A percentile compares a stretch with the other conserved stretches of the same genome.
These are phyloP conservation scores for Mucor saturninus DNA, from an alignment of 371 early-diverging fungal species.

Conservation along the genomic window DNA sequence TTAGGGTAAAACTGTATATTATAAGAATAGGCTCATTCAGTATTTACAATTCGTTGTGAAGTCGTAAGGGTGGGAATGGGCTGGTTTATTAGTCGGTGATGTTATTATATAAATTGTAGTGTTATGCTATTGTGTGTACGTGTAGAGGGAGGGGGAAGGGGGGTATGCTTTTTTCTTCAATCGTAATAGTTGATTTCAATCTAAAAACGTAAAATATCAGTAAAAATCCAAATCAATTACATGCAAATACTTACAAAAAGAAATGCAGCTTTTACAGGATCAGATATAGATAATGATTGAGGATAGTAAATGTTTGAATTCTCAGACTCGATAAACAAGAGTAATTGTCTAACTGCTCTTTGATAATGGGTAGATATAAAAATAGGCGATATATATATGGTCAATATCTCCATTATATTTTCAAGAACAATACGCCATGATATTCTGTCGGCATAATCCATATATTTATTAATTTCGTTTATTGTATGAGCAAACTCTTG, in stretches of 20 bases:
- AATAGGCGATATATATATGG: constrained; percentile 53
- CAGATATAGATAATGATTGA: constrained; percentile 41
- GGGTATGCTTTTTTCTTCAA: constrained; percentile 1
- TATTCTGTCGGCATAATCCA: constrained; percentile 50
- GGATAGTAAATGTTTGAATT: constrained; percentile 44
- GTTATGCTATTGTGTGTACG: too few relatives aligned
- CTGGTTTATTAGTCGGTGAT: too few relatives aligned
- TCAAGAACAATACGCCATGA: constrained; percentile 44
- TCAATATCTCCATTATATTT: constrained; percentile 52
- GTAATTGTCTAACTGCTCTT: constrained; percentile 38
- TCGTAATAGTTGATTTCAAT: constrained; percentile 37
- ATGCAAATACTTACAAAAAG: constrained; percentile 47
- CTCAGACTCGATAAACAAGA: constrained; percentile 47
- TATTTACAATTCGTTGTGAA: too few relatives aligned
- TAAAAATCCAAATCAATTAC: not conserved
- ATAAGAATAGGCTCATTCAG: too few relatives aligned
- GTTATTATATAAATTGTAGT: too few relatives aligned
- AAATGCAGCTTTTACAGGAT: constrained; percentile 53
- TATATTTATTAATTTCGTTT: constrained; percentile 41
- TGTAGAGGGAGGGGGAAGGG: not conserved
- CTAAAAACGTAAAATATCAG: constrained; percentile 12
- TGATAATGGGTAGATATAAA: constrained; percentile 52
- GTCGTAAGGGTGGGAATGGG: too few relatives aligned
- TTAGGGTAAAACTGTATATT: too few relatives aligned
- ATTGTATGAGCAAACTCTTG: constrained; percentile 46